Evolutionary conservation across 441 rosid genomes (phyloP).

Genomic region (Caryocar brasiliense): DNA sequence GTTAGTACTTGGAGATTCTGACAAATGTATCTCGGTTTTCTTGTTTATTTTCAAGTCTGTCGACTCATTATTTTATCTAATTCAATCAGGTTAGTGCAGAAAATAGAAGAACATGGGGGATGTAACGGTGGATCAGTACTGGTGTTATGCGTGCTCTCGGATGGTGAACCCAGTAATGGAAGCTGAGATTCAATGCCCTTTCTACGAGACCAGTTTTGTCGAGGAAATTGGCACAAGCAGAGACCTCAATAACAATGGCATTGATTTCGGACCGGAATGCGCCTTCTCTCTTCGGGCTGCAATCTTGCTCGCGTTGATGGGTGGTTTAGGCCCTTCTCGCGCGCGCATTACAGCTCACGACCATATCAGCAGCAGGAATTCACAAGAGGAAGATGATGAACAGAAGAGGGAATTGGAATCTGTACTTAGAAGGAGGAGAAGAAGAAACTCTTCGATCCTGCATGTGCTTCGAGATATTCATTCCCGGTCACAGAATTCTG

Average conservation of each 20-base stretch:
- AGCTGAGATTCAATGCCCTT: slow-evolving; percentile 38
- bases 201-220: slow-evolving; percentile 39
- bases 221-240: slow-evolving; percentile 29
- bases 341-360: slow-evolving; percentile 9
- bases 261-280: slow-evolving; percentile 27
- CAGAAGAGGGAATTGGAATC: slow-evolving; percentile 31
- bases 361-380: slow-evolving; percentile 3
- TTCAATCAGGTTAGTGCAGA: slow-evolving; percentile 2
- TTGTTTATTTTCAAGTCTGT: neutral
- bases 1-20: too few species aligned
- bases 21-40: too few species aligned
- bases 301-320: slow-evolving; percentile 40
- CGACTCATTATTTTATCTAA: neutral
- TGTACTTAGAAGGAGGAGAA: slow-evolving; percentile 22
- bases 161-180: slow-evolving; percentile 32
- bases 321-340: slow-evolving; percentile 21
- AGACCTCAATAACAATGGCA: slow-evolving; percentile 3
- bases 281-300: slow-evolving; percentile 40
- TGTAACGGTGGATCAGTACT: slow-evolving; percentile 20
- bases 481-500: slow-evolving; percentile 17
- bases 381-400: slow-evolving; percentile 19
- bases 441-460: slow-evolving; percentile 25
- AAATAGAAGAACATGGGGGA: slow-evolving; percentile 44
- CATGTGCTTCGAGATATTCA: slow-evolving; percentile 31
- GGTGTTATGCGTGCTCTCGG: slow-evolving; percentile 44